These are phyloP conservation scores for Dendrothele bispora DNA, from an alignment of 768 basidiomycete species.

Conservation along the genomic window DNA sequence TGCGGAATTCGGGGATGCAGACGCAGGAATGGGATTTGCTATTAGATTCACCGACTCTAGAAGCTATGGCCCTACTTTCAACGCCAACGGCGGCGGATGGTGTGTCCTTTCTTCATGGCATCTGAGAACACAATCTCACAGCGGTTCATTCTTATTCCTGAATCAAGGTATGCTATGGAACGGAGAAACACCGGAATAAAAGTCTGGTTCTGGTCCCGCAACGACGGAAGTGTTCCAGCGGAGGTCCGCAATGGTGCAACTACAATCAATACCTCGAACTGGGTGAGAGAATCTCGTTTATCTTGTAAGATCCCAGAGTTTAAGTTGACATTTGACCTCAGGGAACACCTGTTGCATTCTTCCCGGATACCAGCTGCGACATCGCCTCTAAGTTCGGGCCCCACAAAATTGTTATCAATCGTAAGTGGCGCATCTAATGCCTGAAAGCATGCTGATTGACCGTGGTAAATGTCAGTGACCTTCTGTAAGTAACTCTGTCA, in stretches of 20 bases:
- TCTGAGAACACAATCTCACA: too few relatives aligned
- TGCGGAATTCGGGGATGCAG: too few relatives aligned
- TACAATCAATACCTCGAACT: slow-evolving; percentile 45
- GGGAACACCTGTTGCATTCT: slow-evolving; percentile 59
- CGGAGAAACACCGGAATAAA: slow-evolving; percentile 55
- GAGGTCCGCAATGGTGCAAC: slow-evolving; percentile 43
- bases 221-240: slow-evolving; percentile 42
- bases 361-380: slow-evolving; percentile 61
- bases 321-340: slow-evolving; percentile 15
- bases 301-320: not conserved
- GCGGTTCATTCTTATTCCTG: not conserved
- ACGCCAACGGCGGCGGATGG: slow-evolving; percentile 60
- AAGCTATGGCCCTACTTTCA: slow-evolving; percentile 61
- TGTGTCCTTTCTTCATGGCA: slow-evolving; percentile 28
- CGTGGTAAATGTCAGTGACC: slow-evolving; percentile 18
- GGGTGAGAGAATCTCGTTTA: slow-evolving; percentile 39
- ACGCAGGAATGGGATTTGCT: too few relatives aligned
- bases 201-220: slow-evolving; percentile 74
- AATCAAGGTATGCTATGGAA: slow-evolving; percentile 62
- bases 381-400: slow-evolving; percentile 52
- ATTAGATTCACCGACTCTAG: slow-evolving; percentile 28
- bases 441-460: not conserved
- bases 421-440: not conserved
- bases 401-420: slow-evolving; percentile 66
- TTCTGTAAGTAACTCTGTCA: slow-evolving; percentile 27